A percentile compares a stretch with the other conserved stretches of the same genome.
Conservation (phyloP, 2,329 filamentous ascomycete genomes). For the Xylariaceae sp. region DNA sequence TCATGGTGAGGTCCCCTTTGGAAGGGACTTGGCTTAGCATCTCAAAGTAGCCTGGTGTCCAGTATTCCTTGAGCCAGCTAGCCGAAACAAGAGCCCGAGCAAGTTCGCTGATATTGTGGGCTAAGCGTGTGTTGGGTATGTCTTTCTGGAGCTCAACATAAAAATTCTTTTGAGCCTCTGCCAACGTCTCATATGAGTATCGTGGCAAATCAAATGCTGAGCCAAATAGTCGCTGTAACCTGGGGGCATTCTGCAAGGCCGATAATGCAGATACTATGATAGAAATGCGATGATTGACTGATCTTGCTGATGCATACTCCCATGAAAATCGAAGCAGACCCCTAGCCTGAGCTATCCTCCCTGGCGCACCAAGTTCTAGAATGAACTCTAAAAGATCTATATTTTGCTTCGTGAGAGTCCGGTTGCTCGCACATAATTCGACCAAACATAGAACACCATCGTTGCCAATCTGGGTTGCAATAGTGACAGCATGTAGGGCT, state of each 20-base stretch:
- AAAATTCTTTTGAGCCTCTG: neutral
- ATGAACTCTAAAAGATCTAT: neutral
- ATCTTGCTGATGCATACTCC: neutral
- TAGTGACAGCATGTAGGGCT: neutral
- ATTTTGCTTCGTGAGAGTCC: neutral
- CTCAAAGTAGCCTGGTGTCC: neutral
- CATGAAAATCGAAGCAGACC: neutral
- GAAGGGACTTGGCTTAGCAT: neutral
- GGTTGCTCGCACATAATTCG: neutral
- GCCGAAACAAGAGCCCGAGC: neutral
- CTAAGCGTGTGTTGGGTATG: neutral
- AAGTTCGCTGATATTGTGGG: neutral
- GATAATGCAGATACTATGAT: neutral
- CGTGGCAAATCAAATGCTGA: neutral
- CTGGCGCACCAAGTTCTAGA: neutral
- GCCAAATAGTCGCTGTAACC: neutral
- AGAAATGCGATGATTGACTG: neutral
- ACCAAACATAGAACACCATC: neutral
- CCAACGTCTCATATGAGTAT: neutral
- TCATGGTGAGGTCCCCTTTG: neutral
- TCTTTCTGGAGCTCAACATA: neutral
- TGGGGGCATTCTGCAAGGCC: neutral
- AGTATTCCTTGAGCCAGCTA: neutral
- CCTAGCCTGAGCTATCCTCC: neutral
- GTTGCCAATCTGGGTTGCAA: neutral